phyloP scores from a whole-genome alignment of 1,139 yeast species.

The Suhomyces guaymorum region DNA sequence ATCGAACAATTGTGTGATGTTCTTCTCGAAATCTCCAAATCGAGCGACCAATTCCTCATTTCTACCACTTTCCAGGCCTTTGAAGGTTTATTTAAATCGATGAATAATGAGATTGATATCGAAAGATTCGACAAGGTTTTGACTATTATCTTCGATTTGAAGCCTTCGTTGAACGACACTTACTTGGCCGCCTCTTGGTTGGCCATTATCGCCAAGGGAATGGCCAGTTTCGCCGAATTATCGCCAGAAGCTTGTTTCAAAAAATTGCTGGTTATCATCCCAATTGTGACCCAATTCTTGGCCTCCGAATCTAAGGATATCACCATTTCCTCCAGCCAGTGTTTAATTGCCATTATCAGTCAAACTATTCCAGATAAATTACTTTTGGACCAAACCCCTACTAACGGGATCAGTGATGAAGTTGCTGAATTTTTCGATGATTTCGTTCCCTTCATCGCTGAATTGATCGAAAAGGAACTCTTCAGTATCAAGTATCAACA shows the following conservation, averaged over 20 bases:
- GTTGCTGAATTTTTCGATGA: constrained; percentile 60
- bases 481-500: constrained; percentile 74
- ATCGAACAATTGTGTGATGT: constrained; percentile 76
- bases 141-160: constrained; percentile 72
- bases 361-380: constrained; percentile 64
- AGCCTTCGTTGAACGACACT: constrained; percentile 78
- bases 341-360: constrained; percentile 72
- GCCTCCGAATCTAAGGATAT: constrained; percentile 68
- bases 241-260: constrained; percentile 59
- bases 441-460: constrained; percentile 48
- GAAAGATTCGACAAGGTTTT: constrained; percentile 65
- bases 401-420: constrained; percentile 40
- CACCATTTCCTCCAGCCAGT: constrained; percentile 78
- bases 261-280: constrained; percentile 58
- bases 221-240: constrained; percentile 63
- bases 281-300: constrained; percentile 60
- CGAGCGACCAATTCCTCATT: constrained; percentile 81
- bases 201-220: constrained; percentile 88
- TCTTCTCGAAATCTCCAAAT: constrained; percentile 71
- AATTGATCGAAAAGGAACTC: constrained; percentile 54
- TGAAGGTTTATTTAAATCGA: constrained; percentile 79
- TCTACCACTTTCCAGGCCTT: constrained; percentile 82
- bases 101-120: constrained; percentile 62
- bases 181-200: constrained; percentile 94
- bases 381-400: constrained; percentile 52